Base-by-base conservation (phyloP, 202 grass and related monocot species). In the Eragrostis tef region DNA sequence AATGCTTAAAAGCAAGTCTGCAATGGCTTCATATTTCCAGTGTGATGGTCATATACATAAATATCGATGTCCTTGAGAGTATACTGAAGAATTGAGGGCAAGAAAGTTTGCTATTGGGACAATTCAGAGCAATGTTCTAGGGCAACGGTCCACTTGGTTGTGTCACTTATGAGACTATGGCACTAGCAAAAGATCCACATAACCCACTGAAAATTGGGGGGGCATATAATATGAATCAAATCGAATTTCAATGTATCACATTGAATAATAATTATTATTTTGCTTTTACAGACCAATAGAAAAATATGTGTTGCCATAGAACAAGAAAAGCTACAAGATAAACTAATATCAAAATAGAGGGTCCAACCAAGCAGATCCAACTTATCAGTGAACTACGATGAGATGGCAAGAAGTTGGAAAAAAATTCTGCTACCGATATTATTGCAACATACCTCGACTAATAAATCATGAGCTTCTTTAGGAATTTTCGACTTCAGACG, bases 381-480 rank as follows among this genome's bases (percentile, higher is more conserved):
- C 70, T 75, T 63, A 63, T 80, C 22, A 48, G 11, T 24, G 27
- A 64, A 76, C 9, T 22, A 58, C 25, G 71, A 21, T 36, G 15
- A 67, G 56, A 81, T 34, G 17, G 22, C 13, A 78, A 77, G 81
- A 48, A 19, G 65, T 73, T 61, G 3, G 50, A 79, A 49, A 49
- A 39, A 48, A 20, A 51, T 73, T 14, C 29, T 79, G 21, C 1
- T 39, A 59, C 51, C 41, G n/a, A 34, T 51, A 74, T 14, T 13
- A 56, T 22, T 79, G 65, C 45, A 86, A 70, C 56, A 36, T 90
- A 99, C 96, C 93, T 93, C 74, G 7, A 87, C 58, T 64, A 99
- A 82, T 11, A 72, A 75, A 82, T 87, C 74, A 22, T 96, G 96
- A 59, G 72, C 73, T 85, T 96, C 89, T 74, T 82, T 67, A 4